Evolutionary conservation across 805 yeast species (phyloP), one percentile per base, ranked within the genome.

Genomic region (Cyberlindnera amylophila): DNA sequence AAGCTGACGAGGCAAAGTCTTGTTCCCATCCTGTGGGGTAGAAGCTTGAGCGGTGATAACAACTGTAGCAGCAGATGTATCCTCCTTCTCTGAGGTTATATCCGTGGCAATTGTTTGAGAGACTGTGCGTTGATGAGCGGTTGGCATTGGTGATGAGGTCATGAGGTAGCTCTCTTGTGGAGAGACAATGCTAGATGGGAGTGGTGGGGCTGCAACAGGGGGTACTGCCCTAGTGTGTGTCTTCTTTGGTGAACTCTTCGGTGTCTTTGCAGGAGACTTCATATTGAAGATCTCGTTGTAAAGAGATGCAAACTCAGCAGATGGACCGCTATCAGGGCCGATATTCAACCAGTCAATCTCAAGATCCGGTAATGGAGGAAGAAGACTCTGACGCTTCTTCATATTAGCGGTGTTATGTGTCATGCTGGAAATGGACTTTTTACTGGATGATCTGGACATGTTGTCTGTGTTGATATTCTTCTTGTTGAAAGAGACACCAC

Each of bases 401-500:
- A 36, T 30, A 4, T 24, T 38, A 0, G 31, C 21, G 3, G 18
- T 17, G 8, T 21, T 29, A 29, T 29, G 32, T 13, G 35, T n/a
- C 15, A 32, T 39, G n/a, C 47, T 43, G 16, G 46, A 31, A 24
- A 47, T 34, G 23, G 54, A 55, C 24, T 36, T 49, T 39, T 38
- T 59, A 36, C 57, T 54, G 8, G 59, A 52, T 5, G 59, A 57
- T 42, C 56, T 52, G 32, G 62, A 55, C 21, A 52, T 35, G 10
- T 35, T 34, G n/a, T 40, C 42, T 12, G 12, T 31, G 18, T 15
- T 31, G 18, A 40, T 19, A 4, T 47, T 44, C 37, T 50, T 58
- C 36, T 49, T 54, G 38, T 58, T 61, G 47, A 61, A 57, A 1
- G 64, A 57, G 19, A 62, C 58, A 39, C 58, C 58, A 44, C 62